A percentile compares a stretch with the other conserved stretches of the same genome.
Conservation (phyloP, 2,329 filamentous ascomycete genomes). For the Apiospora aurea region DNA sequence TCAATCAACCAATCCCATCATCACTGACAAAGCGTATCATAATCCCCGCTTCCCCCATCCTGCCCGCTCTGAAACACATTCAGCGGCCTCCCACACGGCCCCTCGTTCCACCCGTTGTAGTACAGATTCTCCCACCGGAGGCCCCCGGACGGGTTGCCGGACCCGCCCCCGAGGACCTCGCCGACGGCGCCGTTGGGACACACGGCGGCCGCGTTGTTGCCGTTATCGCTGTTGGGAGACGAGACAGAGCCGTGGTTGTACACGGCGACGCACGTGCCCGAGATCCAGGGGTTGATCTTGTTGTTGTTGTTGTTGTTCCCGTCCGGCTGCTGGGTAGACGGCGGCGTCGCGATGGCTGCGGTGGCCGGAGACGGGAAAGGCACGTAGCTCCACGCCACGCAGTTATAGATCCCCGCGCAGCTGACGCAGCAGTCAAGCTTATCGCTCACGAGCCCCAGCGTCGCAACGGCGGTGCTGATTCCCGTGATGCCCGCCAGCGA, state of each 20-base stretch:
- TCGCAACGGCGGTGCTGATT: background rate
- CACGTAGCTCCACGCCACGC: constrained; percentile 15
- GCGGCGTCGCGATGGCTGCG: no score
- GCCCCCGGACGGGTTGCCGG: background rate
- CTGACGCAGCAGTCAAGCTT: constrained; percentile 23
- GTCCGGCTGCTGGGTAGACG: no score
- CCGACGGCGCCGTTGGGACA: constrained; percentile 20
- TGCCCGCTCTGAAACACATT: constrained; percentile 8
- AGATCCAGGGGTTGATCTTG: constrained; percentile 16
- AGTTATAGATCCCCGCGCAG: constrained; percentile 21
- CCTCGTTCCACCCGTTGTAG: constrained; percentile 23
- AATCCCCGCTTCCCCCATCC: background rate
- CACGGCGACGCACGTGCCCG: constrained; percentile 14
- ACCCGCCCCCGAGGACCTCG: background rate
- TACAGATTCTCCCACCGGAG: constrained; percentile 9
- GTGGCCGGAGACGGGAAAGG: background rate
- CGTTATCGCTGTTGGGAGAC: background rate
- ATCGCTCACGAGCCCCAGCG: background rate
- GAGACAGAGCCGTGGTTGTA: background rate
- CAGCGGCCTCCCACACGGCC: background rate
- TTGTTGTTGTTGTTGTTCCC: background rate
- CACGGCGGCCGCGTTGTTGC: background rate
- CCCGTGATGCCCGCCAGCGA: background rate
- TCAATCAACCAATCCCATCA: no score
- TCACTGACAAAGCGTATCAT: background rate